These are phyloP conservation scores for Alliaria petiolata DNA, from an alignment of 345 rosid species.

Conservation along the genomic window DNA sequence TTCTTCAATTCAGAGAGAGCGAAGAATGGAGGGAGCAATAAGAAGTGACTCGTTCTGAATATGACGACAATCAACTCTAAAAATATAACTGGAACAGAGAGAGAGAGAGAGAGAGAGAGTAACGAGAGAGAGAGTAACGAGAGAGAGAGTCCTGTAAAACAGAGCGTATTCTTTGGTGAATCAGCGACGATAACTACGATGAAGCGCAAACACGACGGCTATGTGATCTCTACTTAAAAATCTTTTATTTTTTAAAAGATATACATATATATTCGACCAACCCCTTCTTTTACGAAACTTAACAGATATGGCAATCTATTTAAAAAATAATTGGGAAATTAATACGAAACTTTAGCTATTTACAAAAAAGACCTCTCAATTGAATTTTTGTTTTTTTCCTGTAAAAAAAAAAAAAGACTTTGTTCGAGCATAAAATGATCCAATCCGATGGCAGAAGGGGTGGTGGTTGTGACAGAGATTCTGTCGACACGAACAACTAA, in stretches of 20 bases:
- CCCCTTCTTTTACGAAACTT: background rate
- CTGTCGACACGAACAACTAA: too few species aligned
- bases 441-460: too few species aligned
- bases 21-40: background rate
- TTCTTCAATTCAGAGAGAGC: background rate
- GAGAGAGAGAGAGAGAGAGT: background rate
- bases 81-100: constrained; percentile 5
- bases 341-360: background rate
- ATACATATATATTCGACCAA: background rate
- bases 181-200: constrained; percentile 28
- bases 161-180: constrained; percentile 1
- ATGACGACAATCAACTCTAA: background rate
- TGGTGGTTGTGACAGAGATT: too few species aligned
- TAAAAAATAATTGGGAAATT: background rate
- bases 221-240: constrained; percentile 17
- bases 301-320: background rate
- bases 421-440: too few species aligned
- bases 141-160: background rate
- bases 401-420: too few species aligned
- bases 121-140: background rate
- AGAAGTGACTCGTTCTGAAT: constrained; percentile 2
- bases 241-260: background rate
- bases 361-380: background rate
- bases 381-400: too few species aligned
- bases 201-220: constrained; percentile 20